These are phyloP conservation scores for Hypoxylon trugodes DNA, from an alignment of 495 filamentous ascomycete species.

Conservation along the genomic window DNA sequence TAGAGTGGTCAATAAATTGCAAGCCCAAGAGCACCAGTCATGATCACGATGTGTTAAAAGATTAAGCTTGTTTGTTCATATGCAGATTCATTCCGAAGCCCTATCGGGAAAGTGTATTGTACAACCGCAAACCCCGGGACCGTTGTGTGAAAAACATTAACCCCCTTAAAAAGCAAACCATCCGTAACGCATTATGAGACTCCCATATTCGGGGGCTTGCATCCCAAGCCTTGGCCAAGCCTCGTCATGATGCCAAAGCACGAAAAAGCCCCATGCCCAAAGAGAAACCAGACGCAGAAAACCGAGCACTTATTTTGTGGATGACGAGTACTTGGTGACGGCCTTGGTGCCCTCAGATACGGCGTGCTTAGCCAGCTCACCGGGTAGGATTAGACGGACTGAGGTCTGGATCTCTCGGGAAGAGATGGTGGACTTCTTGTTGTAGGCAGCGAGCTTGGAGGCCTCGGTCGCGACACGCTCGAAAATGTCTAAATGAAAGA, in stretches of 20 bases:
- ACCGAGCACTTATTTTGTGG: constrained; percentile 86
- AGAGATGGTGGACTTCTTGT: constrained; percentile 99
- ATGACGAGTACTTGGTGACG: constrained; percentile 99
- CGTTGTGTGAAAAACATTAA: constrained; percentile 69
- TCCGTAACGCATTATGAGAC: constrained; percentile 89
- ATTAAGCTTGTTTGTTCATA: constrained; percentile 57
- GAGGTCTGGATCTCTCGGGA: constrained; percentile 99
- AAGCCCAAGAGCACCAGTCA: background rate
- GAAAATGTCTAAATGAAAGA: constrained; percentile 85
- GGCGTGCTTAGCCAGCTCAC: constrained; percentile 98
- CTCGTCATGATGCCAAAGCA: constrained; percentile 69
- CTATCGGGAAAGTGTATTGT: constrained; percentile 77
- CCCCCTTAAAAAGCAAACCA: constrained; percentile 80
- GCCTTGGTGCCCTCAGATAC: constrained; percentile 99
- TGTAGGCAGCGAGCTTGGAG: constrained; percentile 98
- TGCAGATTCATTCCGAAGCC: constrained; percentile 69
- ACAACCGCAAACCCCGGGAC: constrained; percentile 80
- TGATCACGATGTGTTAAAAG: constrained; percentile 17
- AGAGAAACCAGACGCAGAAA: constrained; percentile 54
- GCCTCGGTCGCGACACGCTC: constrained; percentile 99
- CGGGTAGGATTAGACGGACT: constrained; percentile 95
- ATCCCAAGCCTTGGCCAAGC: constrained; percentile 65
- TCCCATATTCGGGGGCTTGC: constrained; percentile 66
- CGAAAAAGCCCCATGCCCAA: constrained; percentile 63
- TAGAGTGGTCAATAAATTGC: background rate